Conservation (phyloP, 169 alveolate genomes). For the Babesia caballi region DNA sequence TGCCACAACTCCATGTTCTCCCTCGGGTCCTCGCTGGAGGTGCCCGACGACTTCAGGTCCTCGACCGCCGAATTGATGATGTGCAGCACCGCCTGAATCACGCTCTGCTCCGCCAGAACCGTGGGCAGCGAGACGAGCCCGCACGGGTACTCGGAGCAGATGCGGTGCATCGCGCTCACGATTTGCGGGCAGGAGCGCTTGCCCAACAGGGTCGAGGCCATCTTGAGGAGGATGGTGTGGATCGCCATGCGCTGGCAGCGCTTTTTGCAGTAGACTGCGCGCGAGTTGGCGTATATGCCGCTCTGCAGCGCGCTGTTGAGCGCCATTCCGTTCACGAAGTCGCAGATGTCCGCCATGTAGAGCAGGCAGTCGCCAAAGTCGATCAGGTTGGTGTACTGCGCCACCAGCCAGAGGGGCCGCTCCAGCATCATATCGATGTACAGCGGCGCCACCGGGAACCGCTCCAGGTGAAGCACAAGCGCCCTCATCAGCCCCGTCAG, state of each 20-base stretch:
- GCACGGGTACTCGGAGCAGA: slow-evolving; percentile 8
- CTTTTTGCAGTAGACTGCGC: background rate
- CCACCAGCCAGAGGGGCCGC: slow-evolving; percentile 31
- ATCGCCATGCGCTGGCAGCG: slow-evolving; percentile 20
- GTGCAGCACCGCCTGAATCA: background rate
- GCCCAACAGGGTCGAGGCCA: slow-evolving; percentile 7
- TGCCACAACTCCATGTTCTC: slow-evolving; percentile 37
- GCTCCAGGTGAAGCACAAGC: background rate
- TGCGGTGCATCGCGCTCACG: slow-evolving; percentile 14
- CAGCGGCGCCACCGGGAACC: slow-evolving; percentile 43
- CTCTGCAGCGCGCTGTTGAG: slow-evolving; percentile 15
- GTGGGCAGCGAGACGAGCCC: background rate
- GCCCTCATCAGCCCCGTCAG: slow-evolving; percentile 9
- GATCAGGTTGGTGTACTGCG: slow-evolving; percentile 20
- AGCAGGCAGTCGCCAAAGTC: slow-evolving; percentile 29
- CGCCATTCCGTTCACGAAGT: slow-evolving; percentile 3
- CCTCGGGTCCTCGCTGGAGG: background rate
- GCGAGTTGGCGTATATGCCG: slow-evolving; percentile 11
- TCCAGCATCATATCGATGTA: slow-evolving; percentile 16
- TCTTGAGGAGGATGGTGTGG: slow-evolving; percentile 13
- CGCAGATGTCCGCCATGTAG: slow-evolving; percentile 1
- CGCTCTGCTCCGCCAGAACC: slow-evolving; percentile 8
- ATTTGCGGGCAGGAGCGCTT: slow-evolving; percentile 22
- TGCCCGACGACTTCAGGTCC: background rate
- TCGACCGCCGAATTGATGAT: background rate